Base-by-base conservation (phyloP, 306 rosid genomes). In the Prunus mira region DNA sequence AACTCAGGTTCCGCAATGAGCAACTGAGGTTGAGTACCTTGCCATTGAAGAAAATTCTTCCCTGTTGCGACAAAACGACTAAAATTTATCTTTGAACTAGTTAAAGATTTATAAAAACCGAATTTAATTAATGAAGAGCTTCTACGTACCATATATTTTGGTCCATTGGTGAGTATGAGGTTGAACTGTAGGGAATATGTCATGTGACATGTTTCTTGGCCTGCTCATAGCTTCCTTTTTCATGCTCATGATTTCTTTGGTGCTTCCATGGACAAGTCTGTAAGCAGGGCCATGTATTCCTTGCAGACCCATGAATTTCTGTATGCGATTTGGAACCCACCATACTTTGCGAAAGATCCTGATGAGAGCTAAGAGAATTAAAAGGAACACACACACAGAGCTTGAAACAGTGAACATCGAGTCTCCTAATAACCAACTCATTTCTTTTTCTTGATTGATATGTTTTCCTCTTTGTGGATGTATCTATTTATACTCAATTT, bases 321-420 rank as follows among this genome's bases (percentile, higher is more conserved):
- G 58, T 14, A 78, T 49, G 11, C 45, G 71, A 22, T 6, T 84
- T 18, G 85, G 85, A 12, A 46, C 71, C 85, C 83, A 84, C 88
- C 88, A 84, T 62, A 70, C 54, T 61, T 71, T 79, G 27, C 9
- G 67, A 30, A 83, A 9, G 34, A 47, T 18, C 65, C 47, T 57
- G 56, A 76, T 24, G 22, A 66, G 27, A 60, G 49, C 68, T 18
- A 76, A 15, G 10, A 63, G 68, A 32, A 32, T 22, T 12, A 24
- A 3, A 10, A 58, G 45, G 14, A 63, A 32, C 68, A 63, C 12
- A 63, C 46, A 63, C 68, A 32, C 10, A 63, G 1, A 28, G 45
- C 46, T 32, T 28, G 68, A 63, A 32, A n/a, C n/a, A 63, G 24
- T 32, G 27, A 15, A 5, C 9, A 63, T 15, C 13, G 19, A 15